Evolutionary conservation across 306 rosid species (phyloP).

Genomic region (Glycine soja): DNA sequence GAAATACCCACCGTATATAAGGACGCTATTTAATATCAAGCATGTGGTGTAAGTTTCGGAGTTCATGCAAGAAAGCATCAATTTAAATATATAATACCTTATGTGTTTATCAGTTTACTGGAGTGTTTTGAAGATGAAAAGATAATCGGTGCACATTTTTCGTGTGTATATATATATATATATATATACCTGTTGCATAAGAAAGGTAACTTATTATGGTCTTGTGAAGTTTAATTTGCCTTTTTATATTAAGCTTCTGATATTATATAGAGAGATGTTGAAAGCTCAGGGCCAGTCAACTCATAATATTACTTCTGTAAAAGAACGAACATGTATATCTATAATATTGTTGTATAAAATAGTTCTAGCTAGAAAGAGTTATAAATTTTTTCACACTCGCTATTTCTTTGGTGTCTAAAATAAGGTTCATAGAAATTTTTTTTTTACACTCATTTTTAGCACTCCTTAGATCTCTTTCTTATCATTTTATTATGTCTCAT

Average conservation of each 20-base stretch:
- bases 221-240: neutral
- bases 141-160: no score
- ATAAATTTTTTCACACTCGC: no score
- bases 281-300: neutral
- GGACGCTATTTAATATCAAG: neutral
- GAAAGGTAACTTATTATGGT: neutral
- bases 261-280: neutral
- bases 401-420: neutral
- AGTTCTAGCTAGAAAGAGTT: no score
- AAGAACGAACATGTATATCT: neutral
- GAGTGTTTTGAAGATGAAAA: no score
- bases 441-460: no score
- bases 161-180: no score
- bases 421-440: no score
- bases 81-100: no score
- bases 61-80: no score
- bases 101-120: no score
- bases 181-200: neutral
- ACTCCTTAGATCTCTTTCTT: neutral
- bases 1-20: neutral
- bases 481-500: no score
- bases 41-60: neutral
- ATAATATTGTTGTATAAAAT: neutral
- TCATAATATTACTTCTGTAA: neutral
- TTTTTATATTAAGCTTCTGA: neutral